Conservation (phyloP, 257 asterid genomes). For the Gentiana macrophylla region DNA sequence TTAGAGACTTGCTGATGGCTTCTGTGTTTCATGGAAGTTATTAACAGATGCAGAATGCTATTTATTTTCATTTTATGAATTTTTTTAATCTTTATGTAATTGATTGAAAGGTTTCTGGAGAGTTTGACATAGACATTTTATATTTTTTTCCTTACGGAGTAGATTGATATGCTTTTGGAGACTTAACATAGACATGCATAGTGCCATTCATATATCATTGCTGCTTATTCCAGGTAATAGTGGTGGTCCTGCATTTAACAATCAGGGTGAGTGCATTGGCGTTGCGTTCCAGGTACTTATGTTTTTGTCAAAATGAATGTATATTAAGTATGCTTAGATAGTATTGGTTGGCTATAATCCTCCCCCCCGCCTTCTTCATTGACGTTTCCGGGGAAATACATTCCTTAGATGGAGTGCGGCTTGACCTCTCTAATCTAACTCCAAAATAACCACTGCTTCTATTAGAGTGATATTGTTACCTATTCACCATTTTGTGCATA, state of each 20-base stretch:
- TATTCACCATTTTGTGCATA: background rate
- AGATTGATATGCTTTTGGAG: too few relatives aligned
- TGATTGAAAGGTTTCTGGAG: too few relatives aligned
- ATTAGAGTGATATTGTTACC: too few relatives aligned
- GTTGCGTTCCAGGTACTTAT: conserved; percentile 88
- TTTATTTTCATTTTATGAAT: background rate
- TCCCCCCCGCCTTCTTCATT: background rate
- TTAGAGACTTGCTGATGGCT: conserved; percentile 18
- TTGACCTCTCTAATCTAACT: too few relatives aligned
- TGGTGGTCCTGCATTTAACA: conserved; percentile 99
- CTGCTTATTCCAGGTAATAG: conserved; percentile 65
- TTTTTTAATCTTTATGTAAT: background rate
- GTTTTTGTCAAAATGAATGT: background rate
- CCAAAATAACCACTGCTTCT: too few relatives aligned
- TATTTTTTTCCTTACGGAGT: too few relatives aligned
- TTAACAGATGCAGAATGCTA: background rate
- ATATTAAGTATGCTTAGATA: too few relatives aligned
- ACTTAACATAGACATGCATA: background rate
- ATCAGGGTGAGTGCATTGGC: conserved; percentile 92
- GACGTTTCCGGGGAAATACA: too few relatives aligned
- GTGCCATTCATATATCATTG: background rate
- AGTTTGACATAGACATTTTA: too few relatives aligned
- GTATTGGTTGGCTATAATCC: background rate
- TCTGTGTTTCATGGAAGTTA: background rate
- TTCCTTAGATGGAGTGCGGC: too few relatives aligned